A percentile compares a stretch with the other conserved stretches of the same genome.
Conservation (phyloP, 2,329 filamentous ascomycete genomes). For the Byssochlamys sp. region DNA sequence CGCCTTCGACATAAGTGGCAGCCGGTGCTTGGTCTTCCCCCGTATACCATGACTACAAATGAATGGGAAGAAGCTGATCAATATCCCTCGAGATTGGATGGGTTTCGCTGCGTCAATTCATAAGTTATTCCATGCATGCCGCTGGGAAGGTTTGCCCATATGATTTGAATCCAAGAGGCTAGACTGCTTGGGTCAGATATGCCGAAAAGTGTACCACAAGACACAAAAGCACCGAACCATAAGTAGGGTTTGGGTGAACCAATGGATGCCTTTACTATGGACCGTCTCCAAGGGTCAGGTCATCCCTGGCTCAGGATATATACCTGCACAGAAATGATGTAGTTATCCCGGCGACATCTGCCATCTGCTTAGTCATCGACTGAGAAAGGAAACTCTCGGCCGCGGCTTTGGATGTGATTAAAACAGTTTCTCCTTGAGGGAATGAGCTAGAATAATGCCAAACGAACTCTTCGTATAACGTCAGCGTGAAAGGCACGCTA, state of each 20-base stretch:
- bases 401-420: no score
- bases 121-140: neutral
- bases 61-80: neutral
- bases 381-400: neutral
- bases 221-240: neutral
- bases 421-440: no score
- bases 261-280: neutral
- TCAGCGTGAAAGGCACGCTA: neutral
- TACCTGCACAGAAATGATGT: neutral
- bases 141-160: neutral
- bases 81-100: neutral
- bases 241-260: neutral
- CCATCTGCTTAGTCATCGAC: neutral
- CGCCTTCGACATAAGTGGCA: conserved; percentile 31
- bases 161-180: neutral
- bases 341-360: neutral
- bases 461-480: neutral
- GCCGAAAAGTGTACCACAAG: neutral
- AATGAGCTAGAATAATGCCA: neutral
- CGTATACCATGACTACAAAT: conserved; percentile 29
- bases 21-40: conserved; percentile 30
- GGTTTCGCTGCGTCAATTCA: neutral
- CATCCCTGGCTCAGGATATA: neutral
- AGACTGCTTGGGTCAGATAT: neutral
- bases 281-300: neutral